phyloP scores from a whole-genome alignment of 768 basidiomycete genomes.

The Mycena chlorophos region DNA sequence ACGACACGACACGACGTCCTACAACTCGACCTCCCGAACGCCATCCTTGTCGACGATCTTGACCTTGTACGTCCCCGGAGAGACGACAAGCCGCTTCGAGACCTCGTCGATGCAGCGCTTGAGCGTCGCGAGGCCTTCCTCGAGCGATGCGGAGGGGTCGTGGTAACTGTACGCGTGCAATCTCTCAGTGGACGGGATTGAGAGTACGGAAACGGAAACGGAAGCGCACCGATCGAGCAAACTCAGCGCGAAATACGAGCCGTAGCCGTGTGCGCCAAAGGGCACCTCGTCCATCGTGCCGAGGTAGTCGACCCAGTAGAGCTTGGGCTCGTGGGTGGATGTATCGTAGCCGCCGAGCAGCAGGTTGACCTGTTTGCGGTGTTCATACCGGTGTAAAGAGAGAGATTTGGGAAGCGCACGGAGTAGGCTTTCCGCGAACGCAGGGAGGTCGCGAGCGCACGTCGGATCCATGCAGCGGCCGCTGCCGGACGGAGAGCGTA shows the following conservation, averaged over 20 bases:
- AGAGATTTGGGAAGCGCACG: slow-evolving; percentile 28
- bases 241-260: slow-evolving; percentile 87
- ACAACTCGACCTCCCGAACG: slow-evolving; percentile 76
- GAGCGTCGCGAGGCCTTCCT: slow-evolving; percentile 83
- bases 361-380: slow-evolving; percentile 57
- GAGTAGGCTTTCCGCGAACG: slow-evolving; percentile 86
- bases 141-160: slow-evolving; percentile 79
- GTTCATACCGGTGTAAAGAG: not conserved
- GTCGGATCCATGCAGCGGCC: slow-evolving; percentile 94
- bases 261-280: slow-evolving; percentile 95
- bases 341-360: slow-evolving; percentile 92
- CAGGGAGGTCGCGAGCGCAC: slow-evolving; percentile 83
- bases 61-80: slow-evolving; percentile 80
- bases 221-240: slow-evolving; percentile 86
- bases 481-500: slow-evolving; percentile 87
- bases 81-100: slow-evolving; percentile 76
- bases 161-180: slow-evolving; percentile 64
- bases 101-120: slow-evolving; percentile 89
- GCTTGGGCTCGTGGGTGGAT: slow-evolving; percentile 64
- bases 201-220: not conserved
- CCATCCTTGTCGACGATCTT: slow-evolving; percentile 94
- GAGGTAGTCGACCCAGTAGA: slow-evolving; percentile 97
- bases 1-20: slow-evolving; percentile 13
- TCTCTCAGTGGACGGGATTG: not conserved
- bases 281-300: slow-evolving; percentile 88